Percentiles rank a stretch among this genome's conserved stretches.
Conservation (phyloP, 768 basidiomycete species). For the Crepidotus variabilis region DNA sequence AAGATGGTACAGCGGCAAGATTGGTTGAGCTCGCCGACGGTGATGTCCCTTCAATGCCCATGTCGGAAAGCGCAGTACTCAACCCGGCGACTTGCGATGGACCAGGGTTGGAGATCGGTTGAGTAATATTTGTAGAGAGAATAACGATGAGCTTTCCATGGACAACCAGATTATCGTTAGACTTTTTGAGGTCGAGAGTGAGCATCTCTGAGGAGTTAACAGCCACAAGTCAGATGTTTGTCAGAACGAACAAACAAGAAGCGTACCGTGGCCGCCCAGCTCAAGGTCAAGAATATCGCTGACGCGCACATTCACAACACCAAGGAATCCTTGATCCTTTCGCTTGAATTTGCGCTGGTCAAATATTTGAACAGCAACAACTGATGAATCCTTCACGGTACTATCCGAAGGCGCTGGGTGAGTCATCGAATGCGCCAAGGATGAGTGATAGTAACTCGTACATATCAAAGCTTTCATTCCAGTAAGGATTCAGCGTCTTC, state of each 20-base stretch:
- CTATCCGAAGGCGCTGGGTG: slow-evolving; percentile 34
- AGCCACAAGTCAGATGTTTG: slow-evolving; percentile 7
- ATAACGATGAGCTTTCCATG: slow-evolving; percentile 98
- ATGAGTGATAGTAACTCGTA: slow-evolving; percentile 31
- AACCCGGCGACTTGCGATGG: slow-evolving; percentile 66
- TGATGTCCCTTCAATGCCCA: slow-evolving; percentile 53
- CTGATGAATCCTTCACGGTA: slow-evolving; percentile 95
- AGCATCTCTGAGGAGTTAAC: slow-evolving; percentile 74
- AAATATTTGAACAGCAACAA: slow-evolving; percentile 97
- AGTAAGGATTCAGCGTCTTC: slow-evolving; percentile 92
- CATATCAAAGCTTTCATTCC: slow-evolving; percentile 99
- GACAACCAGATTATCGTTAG: slow-evolving; percentile 97
- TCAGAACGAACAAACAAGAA: background rate
- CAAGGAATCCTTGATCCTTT: slow-evolving; percentile 96
- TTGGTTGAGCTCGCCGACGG: slow-evolving; percentile 57
- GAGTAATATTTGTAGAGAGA: slow-evolving; percentile 85
- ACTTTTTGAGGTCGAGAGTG: slow-evolving; percentile 94
- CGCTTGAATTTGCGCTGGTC: slow-evolving; percentile 99
- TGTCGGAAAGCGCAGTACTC: slow-evolving; percentile 55
- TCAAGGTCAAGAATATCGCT: slow-evolving; percentile 90
- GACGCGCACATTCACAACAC: slow-evolving; percentile 94
- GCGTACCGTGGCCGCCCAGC: slow-evolving; percentile 86
- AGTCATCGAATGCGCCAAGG: slow-evolving; percentile 3
- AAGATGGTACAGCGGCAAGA: slow-evolving; percentile 36
- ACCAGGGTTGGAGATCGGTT: slow-evolving; percentile 82